These are phyloP conservation scores for Carex sylvatica DNA, from an alignment of 202 grass and related monocot species.

Conservation along the genomic window DNA sequence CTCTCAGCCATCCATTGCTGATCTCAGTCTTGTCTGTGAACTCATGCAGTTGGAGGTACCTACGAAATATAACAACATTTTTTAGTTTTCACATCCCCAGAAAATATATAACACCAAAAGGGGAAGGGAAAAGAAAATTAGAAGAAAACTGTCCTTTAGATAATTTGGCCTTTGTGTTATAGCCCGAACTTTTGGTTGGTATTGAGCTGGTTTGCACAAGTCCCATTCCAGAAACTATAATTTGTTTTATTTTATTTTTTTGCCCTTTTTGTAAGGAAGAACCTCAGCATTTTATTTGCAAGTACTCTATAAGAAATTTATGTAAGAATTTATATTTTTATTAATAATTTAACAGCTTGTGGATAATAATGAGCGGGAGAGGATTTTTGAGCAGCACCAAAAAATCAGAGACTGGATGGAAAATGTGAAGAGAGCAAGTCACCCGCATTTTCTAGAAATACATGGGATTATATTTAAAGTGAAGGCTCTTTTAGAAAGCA, in stretches of 20 bases:
- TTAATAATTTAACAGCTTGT: constrained; percentile 44
- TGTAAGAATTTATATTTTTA: background rate
- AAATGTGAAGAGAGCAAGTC: constrained; percentile 68
- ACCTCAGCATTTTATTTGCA: background rate
- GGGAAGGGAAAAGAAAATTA: background rate
- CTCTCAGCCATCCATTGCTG: constrained; percentile 64
- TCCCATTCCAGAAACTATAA: background rate
- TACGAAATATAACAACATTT: background rate
- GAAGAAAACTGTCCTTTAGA: background rate
- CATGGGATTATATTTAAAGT: constrained; percentile 44
- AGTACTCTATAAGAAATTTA: background rate
- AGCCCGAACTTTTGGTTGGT: background rate
- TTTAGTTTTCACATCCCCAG: background rate
- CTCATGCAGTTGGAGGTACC: constrained; percentile 90
- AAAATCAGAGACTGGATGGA: constrained; percentile 68
- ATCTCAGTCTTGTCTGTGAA: constrained; percentile 87
- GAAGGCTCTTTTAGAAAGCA: constrained; percentile 35
- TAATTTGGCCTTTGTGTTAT: background rate
- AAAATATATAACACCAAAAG: background rate
- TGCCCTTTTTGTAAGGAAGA: background rate
- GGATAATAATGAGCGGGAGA: constrained; percentile 41
- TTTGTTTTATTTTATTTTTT: background rate
- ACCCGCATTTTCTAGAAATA: constrained; percentile 69
- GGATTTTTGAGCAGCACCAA: constrained; percentile 45
- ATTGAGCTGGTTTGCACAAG: background rate